Conservation (phyloP, 139 green algal genomes). For the Chlamydomonas sphaeroides region DNA sequence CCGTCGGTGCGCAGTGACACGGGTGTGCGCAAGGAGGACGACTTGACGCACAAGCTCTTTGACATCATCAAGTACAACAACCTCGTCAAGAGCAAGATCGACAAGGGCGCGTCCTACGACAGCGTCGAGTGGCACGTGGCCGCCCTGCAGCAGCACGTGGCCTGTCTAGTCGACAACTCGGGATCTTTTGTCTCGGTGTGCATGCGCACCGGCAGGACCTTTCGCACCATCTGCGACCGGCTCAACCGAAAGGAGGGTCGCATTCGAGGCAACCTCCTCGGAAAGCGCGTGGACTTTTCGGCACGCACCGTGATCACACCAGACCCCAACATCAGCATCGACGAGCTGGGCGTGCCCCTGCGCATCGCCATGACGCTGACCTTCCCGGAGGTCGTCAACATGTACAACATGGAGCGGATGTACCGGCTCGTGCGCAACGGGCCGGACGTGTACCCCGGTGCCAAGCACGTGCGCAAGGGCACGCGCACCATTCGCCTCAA, state of each 20-base stretch:
- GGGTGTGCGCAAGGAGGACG: conserved; percentile 97
- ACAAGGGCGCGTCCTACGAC: conserved; percentile 88
- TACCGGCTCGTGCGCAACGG: conserved; percentile 89
- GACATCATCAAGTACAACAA: conserved; percentile 97
- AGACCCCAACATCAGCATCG: conserved; percentile 98
- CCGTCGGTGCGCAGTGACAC: conserved; percentile 95
- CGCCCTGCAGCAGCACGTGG: conserved; percentile 86
- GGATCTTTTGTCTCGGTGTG: conserved; percentile 96
- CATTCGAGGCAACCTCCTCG: conserved; percentile 99
- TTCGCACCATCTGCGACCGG: conserved; percentile 94
- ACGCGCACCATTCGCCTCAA: conserved; percentile 88
- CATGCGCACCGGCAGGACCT: conserved; percentile 95
- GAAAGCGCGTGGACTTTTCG: conserved; percentile 99
- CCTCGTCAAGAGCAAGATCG: conserved; percentile 82
- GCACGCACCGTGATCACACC: conserved; percentile 97
- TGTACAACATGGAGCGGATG: conserved; percentile 87
- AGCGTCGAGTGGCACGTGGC: conserved; percentile 73
- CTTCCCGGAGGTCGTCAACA: conserved; percentile 94
- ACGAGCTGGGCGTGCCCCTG: conserved; percentile 98
- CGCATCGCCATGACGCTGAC: conserved; percentile 98
- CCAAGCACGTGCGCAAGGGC: conserved; percentile 92
- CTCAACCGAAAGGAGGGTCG: conserved; percentile 85
- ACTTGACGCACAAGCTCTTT: conserved; percentile 97
- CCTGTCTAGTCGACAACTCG: conserved; percentile 97
- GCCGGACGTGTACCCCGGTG: conserved; percentile 90